These are phyloP conservation scores for Cytospora leucostoma DNA, from an alignment of 2,329 filamentous ascomycete species.

Conservation along the genomic window DNA sequence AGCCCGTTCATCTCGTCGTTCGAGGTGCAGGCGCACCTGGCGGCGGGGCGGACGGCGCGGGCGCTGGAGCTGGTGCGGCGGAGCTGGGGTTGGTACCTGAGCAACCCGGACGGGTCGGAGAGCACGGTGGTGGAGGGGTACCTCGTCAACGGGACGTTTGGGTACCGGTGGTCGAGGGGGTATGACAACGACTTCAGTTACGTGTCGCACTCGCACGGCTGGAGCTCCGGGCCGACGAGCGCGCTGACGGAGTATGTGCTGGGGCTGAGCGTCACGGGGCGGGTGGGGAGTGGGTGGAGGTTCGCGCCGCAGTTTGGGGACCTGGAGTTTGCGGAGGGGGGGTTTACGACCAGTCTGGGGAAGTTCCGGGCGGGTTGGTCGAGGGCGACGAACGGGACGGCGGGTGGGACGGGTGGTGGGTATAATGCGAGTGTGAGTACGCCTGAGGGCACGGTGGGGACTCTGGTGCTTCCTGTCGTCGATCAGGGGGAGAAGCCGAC, in stretches of 20 bases:
- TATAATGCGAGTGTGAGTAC: constrained; percentile 33
- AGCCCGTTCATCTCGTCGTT: constrained; percentile 60
- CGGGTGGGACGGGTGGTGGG: constrained; percentile 24
- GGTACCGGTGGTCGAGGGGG: constrained; percentile 54
- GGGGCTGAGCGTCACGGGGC: constrained; percentile 43
- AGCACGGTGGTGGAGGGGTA: constrained; percentile 63
- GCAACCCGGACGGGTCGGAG: constrained; percentile 57
- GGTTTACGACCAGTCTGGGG: constrained; percentile 43
- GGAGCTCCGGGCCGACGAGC: constrained; percentile 50
- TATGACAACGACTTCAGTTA: constrained; percentile 52
- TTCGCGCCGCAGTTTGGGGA: constrained; percentile 45
- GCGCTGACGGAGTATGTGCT: constrained; percentile 47
- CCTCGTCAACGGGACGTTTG: constrained; percentile 55
- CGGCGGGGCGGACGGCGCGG: constrained; percentile 47
- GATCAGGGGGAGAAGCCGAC: constrained; percentile 18
- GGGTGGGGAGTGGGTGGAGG: constrained; percentile 40
- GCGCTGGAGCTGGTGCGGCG: constrained; percentile 57
- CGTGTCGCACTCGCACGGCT: constrained; percentile 53
- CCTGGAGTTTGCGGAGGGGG: constrained; percentile 41
- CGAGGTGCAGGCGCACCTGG: constrained; percentile 60
- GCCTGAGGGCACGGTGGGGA: constrained; percentile 33
- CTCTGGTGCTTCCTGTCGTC: constrained; percentile 32
- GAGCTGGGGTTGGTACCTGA: constrained; percentile 63
- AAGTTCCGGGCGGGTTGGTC: constrained; percentile 40
- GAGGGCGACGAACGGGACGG: constrained; percentile 12